These are phyloP conservation scores for Schwanniomyces pseudopolymorphus DNA, from an alignment of 805 yeast species.

Conservation along the genomic window DNA sequence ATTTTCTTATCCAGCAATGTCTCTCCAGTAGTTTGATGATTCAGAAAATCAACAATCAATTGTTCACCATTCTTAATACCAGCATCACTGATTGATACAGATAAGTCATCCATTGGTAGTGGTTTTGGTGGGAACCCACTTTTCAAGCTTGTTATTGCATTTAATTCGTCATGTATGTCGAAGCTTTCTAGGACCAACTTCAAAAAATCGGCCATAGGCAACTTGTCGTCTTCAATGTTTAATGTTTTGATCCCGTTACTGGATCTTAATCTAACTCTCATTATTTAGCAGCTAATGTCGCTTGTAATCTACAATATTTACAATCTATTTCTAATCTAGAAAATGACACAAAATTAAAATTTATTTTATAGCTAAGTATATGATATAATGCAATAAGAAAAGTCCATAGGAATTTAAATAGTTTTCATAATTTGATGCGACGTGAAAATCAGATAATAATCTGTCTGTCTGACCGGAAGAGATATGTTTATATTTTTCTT, in stretches of 20 bases:
- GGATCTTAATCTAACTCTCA: constrained; percentile 15
- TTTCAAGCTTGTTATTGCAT: constrained; percentile 28
- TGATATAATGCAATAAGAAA: not conserved
- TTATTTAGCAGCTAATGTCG: constrained; percentile 1
- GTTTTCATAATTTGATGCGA: not conserved
- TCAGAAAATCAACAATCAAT: constrained; percentile 36
- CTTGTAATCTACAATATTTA: not conserved
- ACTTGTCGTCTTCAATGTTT: constrained; percentile 1
- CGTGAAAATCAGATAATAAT: not conserved
- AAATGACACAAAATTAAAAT: not conserved
- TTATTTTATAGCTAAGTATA: not conserved
- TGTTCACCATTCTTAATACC: constrained; percentile 64
- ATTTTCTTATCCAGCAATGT: not conserved
- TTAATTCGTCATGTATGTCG: not conserved
- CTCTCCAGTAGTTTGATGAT: not conserved
- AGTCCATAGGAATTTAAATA: not conserved
- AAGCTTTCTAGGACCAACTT: constrained; percentile 1
- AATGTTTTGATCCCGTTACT: constrained; percentile 9
- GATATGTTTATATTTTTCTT: no score
- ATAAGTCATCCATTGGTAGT: constrained; percentile 26
- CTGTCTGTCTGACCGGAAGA: not conserved
- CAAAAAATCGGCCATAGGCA: constrained; percentile 9
- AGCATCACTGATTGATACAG: constrained; percentile 30
- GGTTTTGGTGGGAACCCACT: constrained; percentile 64
- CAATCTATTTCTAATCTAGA: not conserved